Conservation (phyloP, 2,329 filamentous ascomycete species). For the Graphilbum sp. region DNA sequence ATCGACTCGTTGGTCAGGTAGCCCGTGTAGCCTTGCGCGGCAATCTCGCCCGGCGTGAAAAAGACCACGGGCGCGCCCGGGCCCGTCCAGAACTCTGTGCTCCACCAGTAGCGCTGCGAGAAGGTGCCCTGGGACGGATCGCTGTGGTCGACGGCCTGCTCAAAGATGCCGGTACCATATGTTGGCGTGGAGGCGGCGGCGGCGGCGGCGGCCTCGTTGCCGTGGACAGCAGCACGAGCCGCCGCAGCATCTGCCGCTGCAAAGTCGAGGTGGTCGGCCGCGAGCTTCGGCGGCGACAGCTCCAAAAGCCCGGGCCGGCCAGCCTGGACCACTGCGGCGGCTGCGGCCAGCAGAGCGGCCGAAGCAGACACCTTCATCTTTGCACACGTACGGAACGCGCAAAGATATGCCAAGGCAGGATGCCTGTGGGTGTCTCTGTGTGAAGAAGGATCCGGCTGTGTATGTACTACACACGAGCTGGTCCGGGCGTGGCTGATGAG, state of each 20-base stretch:
- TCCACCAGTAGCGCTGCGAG: slow-evolving; percentile 24
- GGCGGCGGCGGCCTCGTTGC: neutral
- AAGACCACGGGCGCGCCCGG: slow-evolving; percentile 23
- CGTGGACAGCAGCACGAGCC: too few species aligned
- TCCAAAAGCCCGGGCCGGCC: neutral
- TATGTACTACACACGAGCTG: too few species aligned
- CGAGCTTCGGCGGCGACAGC: slow-evolving; percentile 2
- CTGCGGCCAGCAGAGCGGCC: neutral
- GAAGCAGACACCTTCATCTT: neutral
- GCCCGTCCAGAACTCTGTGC: slow-evolving; percentile 22
- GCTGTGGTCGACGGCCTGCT: slow-evolving; percentile 24
- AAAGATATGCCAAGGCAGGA: too few species aligned
- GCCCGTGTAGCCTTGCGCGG: slow-evolving; percentile 18
- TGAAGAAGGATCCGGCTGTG: too few species aligned
- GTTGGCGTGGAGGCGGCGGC: neutral
- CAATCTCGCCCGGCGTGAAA: slow-evolving; percentile 23
- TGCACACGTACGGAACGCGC: too few species aligned
- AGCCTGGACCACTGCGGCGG: neutral
- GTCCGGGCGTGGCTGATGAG: too few species aligned
- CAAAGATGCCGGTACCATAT: slow-evolving; percentile 12
- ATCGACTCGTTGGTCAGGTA: slow-evolving; percentile 31
- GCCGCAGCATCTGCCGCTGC: neutral
- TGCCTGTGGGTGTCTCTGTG: too few species aligned
- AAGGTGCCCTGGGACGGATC: slow-evolving; percentile 24
- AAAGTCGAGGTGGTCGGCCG: neutral